Conservation (phyloP, 345 rosid species). For the Moringa oleifera region DNA sequence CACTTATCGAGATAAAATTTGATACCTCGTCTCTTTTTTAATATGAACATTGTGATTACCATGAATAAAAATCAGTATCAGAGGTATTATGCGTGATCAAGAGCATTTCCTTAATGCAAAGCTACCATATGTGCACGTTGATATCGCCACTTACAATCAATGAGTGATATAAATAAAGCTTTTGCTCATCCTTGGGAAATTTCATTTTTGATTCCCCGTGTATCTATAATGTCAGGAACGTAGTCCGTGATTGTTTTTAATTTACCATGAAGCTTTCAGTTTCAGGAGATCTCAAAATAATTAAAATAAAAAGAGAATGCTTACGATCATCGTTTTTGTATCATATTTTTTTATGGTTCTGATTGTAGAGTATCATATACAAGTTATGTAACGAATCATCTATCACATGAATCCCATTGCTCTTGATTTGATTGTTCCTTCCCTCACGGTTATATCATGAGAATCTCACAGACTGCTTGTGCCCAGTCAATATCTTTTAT, state of each 20-base stretch:
- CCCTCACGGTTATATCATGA: not conserved
- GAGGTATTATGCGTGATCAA: not conserved
- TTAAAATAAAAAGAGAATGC: not conserved
- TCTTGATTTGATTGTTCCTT: not conserved
- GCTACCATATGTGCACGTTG: no score
- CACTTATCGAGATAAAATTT: no score
- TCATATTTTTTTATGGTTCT: not conserved
- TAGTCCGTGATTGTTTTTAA: no score
- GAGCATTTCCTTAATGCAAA: no score
- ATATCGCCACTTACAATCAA: no score
- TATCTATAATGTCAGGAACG: no score
- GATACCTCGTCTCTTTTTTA: not conserved
- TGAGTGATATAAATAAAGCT: not conserved
- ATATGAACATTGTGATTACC: not conserved
- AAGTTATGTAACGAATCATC: not conserved
- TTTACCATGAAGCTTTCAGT: no score
- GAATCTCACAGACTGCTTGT: not conserved
- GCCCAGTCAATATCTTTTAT: not conserved
- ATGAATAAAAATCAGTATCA: no score
- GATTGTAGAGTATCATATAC: not conserved
- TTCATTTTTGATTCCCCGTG: no score
- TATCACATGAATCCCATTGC: not conserved
- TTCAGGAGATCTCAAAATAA: not conserved
- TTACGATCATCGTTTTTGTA: not conserved
- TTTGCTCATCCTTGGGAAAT: not conserved